A percentile compares a stretch with the other conserved stretches of the same genome.
phyloP scores from a whole-genome alignment of 495 filamentous ascomycete genomes.

The Achaetomiella virescens region DNA sequence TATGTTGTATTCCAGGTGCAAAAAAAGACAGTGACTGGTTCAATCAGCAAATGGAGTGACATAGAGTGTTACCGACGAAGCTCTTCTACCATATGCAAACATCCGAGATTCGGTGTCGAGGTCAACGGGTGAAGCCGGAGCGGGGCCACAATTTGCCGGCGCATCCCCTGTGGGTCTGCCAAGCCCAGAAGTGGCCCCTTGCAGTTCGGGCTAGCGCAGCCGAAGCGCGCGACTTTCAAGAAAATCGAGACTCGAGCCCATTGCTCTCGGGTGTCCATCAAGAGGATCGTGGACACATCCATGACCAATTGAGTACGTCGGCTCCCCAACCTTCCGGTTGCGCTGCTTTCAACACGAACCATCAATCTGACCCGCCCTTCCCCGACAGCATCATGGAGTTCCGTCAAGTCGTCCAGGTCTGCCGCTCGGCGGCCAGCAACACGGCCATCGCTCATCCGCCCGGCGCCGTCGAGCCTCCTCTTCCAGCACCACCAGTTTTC shows the following conservation, averaged over 20 bases:
- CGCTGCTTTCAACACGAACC: not conserved
- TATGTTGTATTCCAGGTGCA: too few species aligned
- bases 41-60: not conserved
- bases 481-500: constrained; percentile 7
- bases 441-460: constrained; percentile 13
- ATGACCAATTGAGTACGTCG: constrained; percentile 17
- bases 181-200: constrained; percentile 3
- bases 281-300: not conserved
- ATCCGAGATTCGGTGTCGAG: too few species aligned
- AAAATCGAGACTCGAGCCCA: constrained; percentile 11
- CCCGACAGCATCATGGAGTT: constrained; percentile 23
- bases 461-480: constrained; percentile 10
- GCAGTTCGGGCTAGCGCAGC: not conserved
- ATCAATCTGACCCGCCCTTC: not conserved
- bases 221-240: constrained; percentile 6
- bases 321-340: not conserved
- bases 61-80: too few species aligned
- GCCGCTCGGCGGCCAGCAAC: constrained; percentile 23
- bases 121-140: constrained; percentile 4
- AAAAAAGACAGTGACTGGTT: too few species aligned
- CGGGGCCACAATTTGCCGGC: constrained; percentile 11
- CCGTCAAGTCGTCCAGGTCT: constrained; percentile 22
- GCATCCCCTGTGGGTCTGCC: not conserved
- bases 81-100: too few species aligned
- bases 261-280: not conserved